A percentile compares a stretch with the other conserved stretches of the same genome.
phyloP scores from a whole-genome alignment of 495 filamentous ascomycete species.

The Clavariopsis aquatica region DNA sequence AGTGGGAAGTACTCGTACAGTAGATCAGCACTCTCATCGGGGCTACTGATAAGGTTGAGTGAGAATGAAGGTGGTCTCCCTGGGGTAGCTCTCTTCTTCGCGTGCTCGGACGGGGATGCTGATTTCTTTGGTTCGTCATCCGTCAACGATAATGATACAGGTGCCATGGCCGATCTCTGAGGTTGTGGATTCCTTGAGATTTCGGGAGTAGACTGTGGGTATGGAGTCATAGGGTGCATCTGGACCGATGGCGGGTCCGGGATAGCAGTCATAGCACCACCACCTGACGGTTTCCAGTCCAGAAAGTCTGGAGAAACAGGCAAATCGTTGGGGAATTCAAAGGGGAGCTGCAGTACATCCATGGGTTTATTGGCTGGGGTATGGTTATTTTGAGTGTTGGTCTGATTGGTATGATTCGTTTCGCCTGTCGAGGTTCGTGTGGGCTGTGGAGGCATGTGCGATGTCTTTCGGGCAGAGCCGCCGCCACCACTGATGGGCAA shows the following conservation, averaged over 20 bases:
- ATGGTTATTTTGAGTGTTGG: slow-evolving; percentile 15
- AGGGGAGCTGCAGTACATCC: slow-evolving; percentile 43
- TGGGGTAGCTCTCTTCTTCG: slow-evolving; percentile 37
- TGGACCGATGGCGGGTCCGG: slow-evolving; percentile 33
- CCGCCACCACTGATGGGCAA: slow-evolving; percentile 58
- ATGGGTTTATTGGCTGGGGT: slow-evolving; percentile 35
- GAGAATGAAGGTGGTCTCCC: slow-evolving; percentile 48
- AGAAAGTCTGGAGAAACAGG: slow-evolving; percentile 44
- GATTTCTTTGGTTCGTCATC: slow-evolving; percentile 63
- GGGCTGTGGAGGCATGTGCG: slow-evolving; percentile 43
- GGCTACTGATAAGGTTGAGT: slow-evolving; percentile 46
- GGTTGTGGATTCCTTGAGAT: slow-evolving; percentile 47
- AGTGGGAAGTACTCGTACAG: slow-evolving; percentile 92
- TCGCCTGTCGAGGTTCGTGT: slow-evolving; percentile 55
- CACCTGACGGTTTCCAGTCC: slow-evolving; percentile 41
- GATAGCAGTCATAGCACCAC: slow-evolving; percentile 41
- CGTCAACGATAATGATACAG: slow-evolving; percentile 72
- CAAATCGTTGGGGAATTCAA: slow-evolving; percentile 46
- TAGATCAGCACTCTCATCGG: slow-evolving; percentile 74
- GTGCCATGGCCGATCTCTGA: slow-evolving; percentile 47
- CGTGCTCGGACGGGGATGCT: slow-evolving; percentile 31
- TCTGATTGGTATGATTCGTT: slow-evolving; percentile 39
- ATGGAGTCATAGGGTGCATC: slow-evolving; percentile 39
- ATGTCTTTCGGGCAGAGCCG: slow-evolving; percentile 40
- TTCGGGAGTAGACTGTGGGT: slow-evolving; percentile 59